Conservation (phyloP, 495 filamentous ascomycete species). For the Rhypophila decipiens region DNA sequence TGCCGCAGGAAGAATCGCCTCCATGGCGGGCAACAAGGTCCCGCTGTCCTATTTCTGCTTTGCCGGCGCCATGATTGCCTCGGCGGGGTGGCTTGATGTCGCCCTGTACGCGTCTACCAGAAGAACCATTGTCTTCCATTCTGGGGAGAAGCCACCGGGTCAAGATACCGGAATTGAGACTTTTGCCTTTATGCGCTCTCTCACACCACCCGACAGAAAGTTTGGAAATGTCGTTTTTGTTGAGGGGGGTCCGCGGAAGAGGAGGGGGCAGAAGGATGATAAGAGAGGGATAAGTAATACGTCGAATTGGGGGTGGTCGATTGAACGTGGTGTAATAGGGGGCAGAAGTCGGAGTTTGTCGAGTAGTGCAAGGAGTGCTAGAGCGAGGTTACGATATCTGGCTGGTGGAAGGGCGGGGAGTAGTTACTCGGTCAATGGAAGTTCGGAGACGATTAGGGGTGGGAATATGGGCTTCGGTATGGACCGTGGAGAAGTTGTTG, state of each 20-base stretch:
- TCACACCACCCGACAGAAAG: conserved; percentile 22
- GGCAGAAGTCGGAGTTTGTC: background rate
- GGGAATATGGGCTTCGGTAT: conserved; percentile 25
- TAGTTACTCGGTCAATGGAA: conserved; percentile 18
- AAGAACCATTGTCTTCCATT: conserved; percentile 45
- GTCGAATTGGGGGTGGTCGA: conserved; percentile 17
- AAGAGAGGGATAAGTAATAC: conserved; percentile 2
- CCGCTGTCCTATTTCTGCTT: conserved; percentile 59
- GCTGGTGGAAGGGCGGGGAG: conserved; percentile 6
- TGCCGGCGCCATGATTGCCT: conserved; percentile 64
- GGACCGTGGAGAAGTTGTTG: conserved; percentile 17
- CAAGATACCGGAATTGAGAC: conserved; percentile 41
- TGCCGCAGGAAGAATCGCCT: conserved; percentile 60
- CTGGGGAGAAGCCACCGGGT: conserved; percentile 29
- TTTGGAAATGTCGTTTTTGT: conserved; percentile 37
- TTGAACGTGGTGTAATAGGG: background rate
- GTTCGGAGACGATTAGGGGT: conserved; percentile 17
- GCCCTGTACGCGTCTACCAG: conserved; percentile 64
- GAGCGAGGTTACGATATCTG: conserved; percentile 9
- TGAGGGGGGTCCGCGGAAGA: conserved; percentile 20
- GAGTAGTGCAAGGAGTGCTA: conserved; percentile 11
- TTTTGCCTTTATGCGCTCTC: conserved; percentile 41
- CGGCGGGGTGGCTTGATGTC: conserved; percentile 66
- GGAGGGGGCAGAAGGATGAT: too few relatives aligned
- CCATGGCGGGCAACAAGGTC: conserved; percentile 49